Evolutionary conservation across 768 basidiomycete genomes (phyloP).

Genomic region (Clavaria fumosa): DNA sequence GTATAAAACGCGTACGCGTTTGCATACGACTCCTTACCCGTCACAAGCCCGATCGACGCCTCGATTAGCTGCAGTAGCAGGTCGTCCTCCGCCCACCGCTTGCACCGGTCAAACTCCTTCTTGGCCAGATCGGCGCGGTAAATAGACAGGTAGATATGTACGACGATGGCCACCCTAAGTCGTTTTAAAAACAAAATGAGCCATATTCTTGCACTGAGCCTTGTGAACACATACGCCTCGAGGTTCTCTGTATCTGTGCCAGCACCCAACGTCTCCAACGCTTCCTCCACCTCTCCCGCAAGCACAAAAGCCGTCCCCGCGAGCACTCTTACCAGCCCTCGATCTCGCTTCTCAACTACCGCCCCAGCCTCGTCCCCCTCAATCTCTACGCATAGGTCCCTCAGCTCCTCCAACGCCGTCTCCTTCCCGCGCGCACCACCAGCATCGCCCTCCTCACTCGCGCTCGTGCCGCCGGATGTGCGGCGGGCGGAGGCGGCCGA

Average conservation of each 20-base stretch:
- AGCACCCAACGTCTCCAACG: constrained; percentile 64
- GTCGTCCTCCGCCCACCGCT: constrained; percentile 81
- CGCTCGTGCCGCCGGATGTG: no score
- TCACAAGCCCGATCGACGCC: constrained; percentile 61
- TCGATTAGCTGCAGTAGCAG: constrained; percentile 82
- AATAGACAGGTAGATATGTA: constrained; percentile 85
- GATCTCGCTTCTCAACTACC: constrained; percentile 53
- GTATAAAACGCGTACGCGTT: constrained; percentile 53
- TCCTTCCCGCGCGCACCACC: constrained; percentile 31
- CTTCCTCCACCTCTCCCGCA: constrained; percentile 83
- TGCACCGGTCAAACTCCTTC: constrained; percentile 70
- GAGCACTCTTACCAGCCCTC: constrained; percentile 57
- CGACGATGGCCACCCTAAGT: constrained; percentile 59
- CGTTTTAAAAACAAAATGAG: neutral
- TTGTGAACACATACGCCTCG: constrained; percentile 81
- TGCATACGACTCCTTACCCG: constrained; percentile 54
- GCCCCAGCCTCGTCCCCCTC: constrained; percentile 65
- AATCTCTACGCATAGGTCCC: constrained; percentile 76
- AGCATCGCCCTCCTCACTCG: no score
- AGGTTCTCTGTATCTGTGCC: constrained; percentile 58
- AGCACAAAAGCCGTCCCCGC: constrained; percentile 79
- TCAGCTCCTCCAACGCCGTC: constrained; percentile 58
- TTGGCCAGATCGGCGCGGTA: constrained; percentile 77
- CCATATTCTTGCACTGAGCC: no score
- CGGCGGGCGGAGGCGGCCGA: no score